Base-by-base conservation (phyloP, 768 basidiomycete species). In the Leccinum incarnatum region DNA sequence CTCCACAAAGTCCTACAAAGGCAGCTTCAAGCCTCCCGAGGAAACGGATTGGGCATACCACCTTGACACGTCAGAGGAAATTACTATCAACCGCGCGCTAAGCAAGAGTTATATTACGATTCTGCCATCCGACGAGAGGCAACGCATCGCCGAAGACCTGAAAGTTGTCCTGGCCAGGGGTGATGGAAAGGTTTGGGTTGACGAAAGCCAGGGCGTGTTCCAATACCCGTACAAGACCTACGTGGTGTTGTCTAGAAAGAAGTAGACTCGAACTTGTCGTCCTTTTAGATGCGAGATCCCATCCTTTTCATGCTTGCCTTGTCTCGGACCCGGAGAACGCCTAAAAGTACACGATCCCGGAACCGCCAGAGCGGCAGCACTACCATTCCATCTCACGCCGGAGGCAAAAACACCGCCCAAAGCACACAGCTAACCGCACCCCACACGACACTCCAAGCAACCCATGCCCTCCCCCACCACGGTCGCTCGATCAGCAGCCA, bases 91-190 rank as follows among this genome's bases (percentile, higher is more conserved):
- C 54, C 78, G 94, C 52, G 86, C 86, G 2, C 77, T 78, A 58
- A 93, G 86, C 74, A 97, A 96, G 77, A 94, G 91, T 63, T 97
- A 95, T 72, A 84, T 95, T 47, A 79, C 88, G 0, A 72, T 87
- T 21, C 77, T 88, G 36, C 74, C 80, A 2, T 81, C 80, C 2
- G 80, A 80, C n/a, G 81, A 85, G 65, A 88, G 82, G 72, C 71
- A 71, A 12, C 74, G 79, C 45, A 79, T 94, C 34, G 70, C 73
- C 23, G 63, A 75, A 10, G 78, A 83, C 49, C 68, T 93, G 29
- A 74, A 78, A 47, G 77, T 69, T 9, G 85, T 93, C 55, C 69
- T 93, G 2, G 69, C 81, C 54, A 74, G 72, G 27, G 86, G 85
- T 19, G 82, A 88, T 9, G 86, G 80, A 2, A 84, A 81, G 65